Evolutionary conservation across 2,329 filamentous ascomycete species (phyloP), one percentile per base, ranked within the genome.

Genomic region (Phyllosticta capitalensis): DNA sequence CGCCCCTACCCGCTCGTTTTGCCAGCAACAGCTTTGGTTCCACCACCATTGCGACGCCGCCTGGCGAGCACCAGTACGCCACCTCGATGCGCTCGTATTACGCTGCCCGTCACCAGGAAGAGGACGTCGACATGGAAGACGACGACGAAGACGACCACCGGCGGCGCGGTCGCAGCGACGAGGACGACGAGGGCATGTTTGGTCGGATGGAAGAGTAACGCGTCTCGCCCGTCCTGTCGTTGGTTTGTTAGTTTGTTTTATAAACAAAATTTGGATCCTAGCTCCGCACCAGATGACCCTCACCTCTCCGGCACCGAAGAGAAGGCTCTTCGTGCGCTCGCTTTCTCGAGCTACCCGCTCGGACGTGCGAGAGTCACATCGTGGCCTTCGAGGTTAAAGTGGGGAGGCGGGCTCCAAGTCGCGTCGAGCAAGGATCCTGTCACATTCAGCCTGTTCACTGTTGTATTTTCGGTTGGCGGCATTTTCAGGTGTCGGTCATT

Each of bases 141-240:
- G 83, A 86, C 61, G 84, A 85, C 67, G 58, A 60, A 21, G n/a
- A 51, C 9, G 79, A 75, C 56, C 68, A 69, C 54, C 69, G 67
- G 63, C 69, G 69, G 61, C 81, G 83, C 59, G 82, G 83, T 55
- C 70, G 87, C 63, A 87, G 85, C 72, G 89, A 95, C 67, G 92
- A 96, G 67, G 91, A 95, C 63, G 92, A 97, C 65, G 92, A 96
- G 65, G 92, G 92, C 69, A 88, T 97, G 67, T 99, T 99, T 78
- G 92, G 92, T 60, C 84, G 85, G 66, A 97, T 97, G 92, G 94
- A 99, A 75, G 90, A 95, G 63, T 74, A 60, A 24, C 48, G n/a
- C 20, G 48, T 6, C 26, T 20, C 49, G 50, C 21, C 20, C 9
- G 22, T 49, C 50, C 53, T 14, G 19, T 20, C 56, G 28, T 52